Conservation (phyloP, 768 basidiomycete species). For the Austroboletus festivus region DNA sequence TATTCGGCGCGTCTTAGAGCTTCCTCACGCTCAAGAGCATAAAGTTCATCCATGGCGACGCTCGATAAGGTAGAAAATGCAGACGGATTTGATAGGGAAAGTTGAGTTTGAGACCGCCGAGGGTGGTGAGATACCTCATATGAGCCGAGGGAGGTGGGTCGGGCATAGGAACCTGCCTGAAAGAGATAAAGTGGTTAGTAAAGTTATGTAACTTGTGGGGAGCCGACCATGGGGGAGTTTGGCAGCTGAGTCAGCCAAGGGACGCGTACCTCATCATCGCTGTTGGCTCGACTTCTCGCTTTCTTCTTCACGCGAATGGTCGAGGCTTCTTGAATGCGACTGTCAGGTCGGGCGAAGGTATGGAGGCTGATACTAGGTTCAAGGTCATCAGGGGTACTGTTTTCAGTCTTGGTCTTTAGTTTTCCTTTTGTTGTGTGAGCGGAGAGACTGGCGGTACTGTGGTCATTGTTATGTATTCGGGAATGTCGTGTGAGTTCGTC, state of each 20-base stretch:
- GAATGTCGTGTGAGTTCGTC: slow-evolving; percentile 97
- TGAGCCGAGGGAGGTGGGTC: slow-evolving; percentile 49
- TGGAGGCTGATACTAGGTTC: slow-evolving; percentile 27
- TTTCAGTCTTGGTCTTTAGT: slow-evolving; percentile 31
- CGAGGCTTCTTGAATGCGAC: slow-evolving; percentile 22
- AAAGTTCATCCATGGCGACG: slow-evolving; percentile 85
- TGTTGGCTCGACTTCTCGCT: slow-evolving; percentile 73
- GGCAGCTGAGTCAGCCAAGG: slow-evolving; percentile 2
- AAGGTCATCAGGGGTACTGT: slow-evolving; percentile 22
- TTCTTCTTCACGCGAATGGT: slow-evolving; percentile 63
- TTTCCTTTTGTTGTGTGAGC: slow-evolving; percentile 25
- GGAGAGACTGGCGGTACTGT: slow-evolving; percentile 23
- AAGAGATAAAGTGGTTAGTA: slow-evolving; percentile 14
- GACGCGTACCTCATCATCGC: slow-evolving; percentile 77
- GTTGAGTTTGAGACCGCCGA: slow-evolving; percentile 28
- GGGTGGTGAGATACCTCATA: slow-evolving; percentile 37
- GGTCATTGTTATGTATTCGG: slow-evolving; percentile 81
- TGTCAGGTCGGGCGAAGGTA: slow-evolving; percentile 19
- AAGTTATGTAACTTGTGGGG: slow-evolving; percentile 29
- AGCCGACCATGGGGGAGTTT: slow-evolving; percentile 17
- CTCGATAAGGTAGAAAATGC: slow-evolving; percentile 69
- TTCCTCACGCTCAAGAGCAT: slow-evolving; percentile 84
- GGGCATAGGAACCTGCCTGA: slow-evolving; percentile 57
- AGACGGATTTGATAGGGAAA: slow-evolving; percentile 34
- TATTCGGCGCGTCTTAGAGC: slow-evolving; percentile 83